phyloP scores from a whole-genome alignment of 1,284 basidiomycete species.

The Naganishia sp. region DNA sequence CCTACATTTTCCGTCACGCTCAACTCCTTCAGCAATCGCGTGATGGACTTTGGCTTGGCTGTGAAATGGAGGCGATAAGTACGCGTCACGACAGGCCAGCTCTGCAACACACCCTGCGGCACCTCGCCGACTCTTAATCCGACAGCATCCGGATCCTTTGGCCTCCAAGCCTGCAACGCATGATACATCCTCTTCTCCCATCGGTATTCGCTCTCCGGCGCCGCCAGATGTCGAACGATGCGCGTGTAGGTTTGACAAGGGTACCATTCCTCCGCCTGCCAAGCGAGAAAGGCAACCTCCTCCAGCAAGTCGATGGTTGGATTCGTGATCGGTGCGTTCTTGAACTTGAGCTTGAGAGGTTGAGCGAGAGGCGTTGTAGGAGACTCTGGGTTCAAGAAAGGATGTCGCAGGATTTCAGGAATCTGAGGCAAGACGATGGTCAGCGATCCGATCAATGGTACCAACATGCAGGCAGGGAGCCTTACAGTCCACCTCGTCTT shows the following conservation, averaged over 20 bases:
- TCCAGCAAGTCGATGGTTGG: slow-evolving; percentile 37
- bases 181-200: slow-evolving; percentile 47
- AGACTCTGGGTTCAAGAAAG: slow-evolving; percentile 37
- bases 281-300: slow-evolving; percentile 49
- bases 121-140: slow-evolving; percentile 24
- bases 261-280: slow-evolving; percentile 39
- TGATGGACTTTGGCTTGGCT: slow-evolving; percentile 28
- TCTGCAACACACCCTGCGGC: slow-evolving; percentile 12
- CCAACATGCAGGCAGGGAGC: not conserved
- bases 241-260: slow-evolving; percentile 42
- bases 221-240: slow-evolving; percentile 39
- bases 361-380: slow-evolving; percentile 35
- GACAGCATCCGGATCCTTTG: slow-evolving; percentile 34
- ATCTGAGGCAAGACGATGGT: slow-evolving; percentile 37
- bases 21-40: slow-evolving; percentile 23
- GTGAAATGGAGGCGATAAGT: not conserved
- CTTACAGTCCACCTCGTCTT: slow-evolving; percentile 44
- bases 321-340: slow-evolving; percentile 34
- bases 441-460: not conserved
- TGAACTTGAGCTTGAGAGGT: slow-evolving; percentile 36
- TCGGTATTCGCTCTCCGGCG: slow-evolving; percentile 35
- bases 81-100: not conserved
- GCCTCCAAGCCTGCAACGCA: slow-evolving; percentile 32
- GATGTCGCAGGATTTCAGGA: slow-evolving; percentile 45
- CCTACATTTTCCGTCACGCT: slow-evolving; percentile 27